Conservation (phyloP, 495 filamentous ascomycete species). For the Achaetomiella virescens region DNA sequence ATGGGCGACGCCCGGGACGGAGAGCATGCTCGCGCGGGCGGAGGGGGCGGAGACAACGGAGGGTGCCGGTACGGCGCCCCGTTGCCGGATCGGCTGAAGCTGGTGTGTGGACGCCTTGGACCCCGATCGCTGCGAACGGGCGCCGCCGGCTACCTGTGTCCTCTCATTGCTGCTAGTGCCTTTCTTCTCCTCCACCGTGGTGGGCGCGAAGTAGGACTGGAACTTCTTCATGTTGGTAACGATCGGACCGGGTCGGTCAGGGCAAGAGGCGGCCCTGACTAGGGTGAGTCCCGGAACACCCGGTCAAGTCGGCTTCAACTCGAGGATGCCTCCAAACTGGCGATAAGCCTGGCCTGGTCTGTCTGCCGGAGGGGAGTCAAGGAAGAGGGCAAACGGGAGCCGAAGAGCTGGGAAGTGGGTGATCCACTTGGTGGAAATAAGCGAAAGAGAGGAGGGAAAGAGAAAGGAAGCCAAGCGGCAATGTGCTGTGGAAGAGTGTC, state of each 20-base stretch:
- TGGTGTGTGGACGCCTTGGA: slow-evolving; percentile 12
- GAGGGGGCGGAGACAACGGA: not conserved
- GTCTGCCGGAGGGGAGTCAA: not conserved
- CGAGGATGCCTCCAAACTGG: not conserved
- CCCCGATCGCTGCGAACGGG: not conserved
- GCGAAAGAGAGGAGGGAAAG: not conserved
- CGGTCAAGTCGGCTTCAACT: slow-evolving; percentile 1
- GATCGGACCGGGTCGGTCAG: slow-evolving; percentile 7
- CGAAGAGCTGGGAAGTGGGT: not conserved
- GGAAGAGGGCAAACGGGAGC: not conserved
- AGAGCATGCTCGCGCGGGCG: slow-evolving; percentile 10
- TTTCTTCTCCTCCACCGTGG: slow-evolving; percentile 1
- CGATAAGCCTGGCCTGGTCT: not conserved
- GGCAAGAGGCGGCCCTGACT: not conserved
- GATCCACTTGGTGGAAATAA: not conserved
- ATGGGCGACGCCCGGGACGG: slow-evolving; percentile 3
- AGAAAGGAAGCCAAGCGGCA: not conserved
- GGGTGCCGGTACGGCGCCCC: slow-evolving; percentile 1
- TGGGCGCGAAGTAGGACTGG: slow-evolving; percentile 21
- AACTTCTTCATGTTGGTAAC: slow-evolving; percentile 23
- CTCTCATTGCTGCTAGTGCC: not conserved
- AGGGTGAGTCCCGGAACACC: slow-evolving; percentile 13
- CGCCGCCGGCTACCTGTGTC: not conserved
- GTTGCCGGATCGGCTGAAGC: slow-evolving; percentile 6
- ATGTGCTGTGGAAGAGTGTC: not conserved